phyloP scores from a whole-genome alignment of 2,329 filamentous ascomycete genomes.

The Colletotrichum echinochloae region DNA sequence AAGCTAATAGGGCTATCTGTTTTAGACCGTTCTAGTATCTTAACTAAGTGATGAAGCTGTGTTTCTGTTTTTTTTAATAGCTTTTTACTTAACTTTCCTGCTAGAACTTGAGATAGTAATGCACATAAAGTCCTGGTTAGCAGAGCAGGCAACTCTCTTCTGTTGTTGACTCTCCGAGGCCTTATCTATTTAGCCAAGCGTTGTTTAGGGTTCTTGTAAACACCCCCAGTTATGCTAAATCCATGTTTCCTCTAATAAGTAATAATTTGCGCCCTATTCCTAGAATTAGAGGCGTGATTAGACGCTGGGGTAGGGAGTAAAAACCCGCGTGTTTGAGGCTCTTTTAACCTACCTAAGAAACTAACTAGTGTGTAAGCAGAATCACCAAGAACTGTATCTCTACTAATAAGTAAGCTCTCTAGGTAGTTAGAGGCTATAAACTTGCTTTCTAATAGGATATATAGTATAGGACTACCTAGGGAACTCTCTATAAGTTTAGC shows the following conservation, averaged over 20 bases:
- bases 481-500: neutral
- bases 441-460: neutral
- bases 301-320: conserved; percentile 5
- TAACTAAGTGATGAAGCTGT: neutral
- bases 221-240: too few species aligned
- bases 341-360: neutral
- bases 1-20: neutral
- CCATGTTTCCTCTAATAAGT: neutral
- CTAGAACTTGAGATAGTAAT: neutral
- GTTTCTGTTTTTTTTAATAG: neutral
- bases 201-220: neutral
- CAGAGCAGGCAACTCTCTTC: neutral
- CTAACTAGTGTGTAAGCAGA: neutral
- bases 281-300: neutral
- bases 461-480: neutral
- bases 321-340: conserved; percentile 10
- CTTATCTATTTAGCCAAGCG: neutral
- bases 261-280: neutral
- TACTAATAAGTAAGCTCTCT: neutral
- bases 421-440: neutral
- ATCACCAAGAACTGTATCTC: neutral
- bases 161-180: neutral
- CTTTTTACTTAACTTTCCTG: neutral
- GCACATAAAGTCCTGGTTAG: conserved; percentile 6
- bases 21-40: neutral